A percentile compares a stretch with the other conserved stretches of the same genome.
Conservation (phyloP, 352 stramenopile species). For the Phytophthora pisi region DNA sequence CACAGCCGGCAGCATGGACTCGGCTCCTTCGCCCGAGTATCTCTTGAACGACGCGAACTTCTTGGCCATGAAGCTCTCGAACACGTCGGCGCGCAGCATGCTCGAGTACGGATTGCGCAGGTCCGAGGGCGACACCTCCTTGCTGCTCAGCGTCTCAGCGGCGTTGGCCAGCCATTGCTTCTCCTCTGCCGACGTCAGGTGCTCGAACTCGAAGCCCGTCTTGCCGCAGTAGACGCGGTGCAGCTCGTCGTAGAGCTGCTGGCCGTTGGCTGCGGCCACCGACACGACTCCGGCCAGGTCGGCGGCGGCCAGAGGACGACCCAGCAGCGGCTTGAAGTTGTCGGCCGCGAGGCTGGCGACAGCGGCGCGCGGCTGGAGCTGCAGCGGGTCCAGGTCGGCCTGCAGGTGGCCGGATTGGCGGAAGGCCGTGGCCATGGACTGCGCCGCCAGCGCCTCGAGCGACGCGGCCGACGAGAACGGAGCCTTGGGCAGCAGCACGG, state of each 20-base stretch:
- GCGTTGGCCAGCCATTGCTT: conserved; percentile 71
- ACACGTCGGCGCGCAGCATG: conserved; percentile 83
- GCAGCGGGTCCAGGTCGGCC: conserved; percentile 71
- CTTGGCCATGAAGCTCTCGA: conserved; percentile 87
- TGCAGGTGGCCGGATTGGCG: conserved; percentile 80
- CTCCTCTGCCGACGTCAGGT: conserved; percentile 64
- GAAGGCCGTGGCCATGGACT: conserved; percentile 75
- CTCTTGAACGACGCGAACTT: conserved; percentile 90
- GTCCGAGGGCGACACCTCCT: conserved; percentile 63
- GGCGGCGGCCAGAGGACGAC: conserved; percentile 19
- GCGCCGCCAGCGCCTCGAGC: conserved; percentile 64
- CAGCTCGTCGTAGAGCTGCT: conserved; percentile 67
- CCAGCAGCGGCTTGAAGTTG: conserved; percentile 66
- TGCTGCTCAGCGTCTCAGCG: conserved; percentile 47
- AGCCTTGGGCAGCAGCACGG: conserved; percentile 11
- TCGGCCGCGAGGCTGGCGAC: conserved; percentile 44
- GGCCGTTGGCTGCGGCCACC: conserved; percentile 33
- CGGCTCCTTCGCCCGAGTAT: conserved; percentile 85
- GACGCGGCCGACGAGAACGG: conserved; percentile 48
- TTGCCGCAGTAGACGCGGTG: conserved; percentile 75
- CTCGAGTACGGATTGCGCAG: conserved; percentile 78
- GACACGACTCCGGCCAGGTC: conserved; percentile 35
- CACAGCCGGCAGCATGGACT: conserved; percentile 80
- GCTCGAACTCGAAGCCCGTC: conserved; percentile 84
- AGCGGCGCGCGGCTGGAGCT: conserved; percentile 39